phyloP scores from a whole-genome alignment of 148 eudicot genomes.

The Cornus controversa region DNA sequence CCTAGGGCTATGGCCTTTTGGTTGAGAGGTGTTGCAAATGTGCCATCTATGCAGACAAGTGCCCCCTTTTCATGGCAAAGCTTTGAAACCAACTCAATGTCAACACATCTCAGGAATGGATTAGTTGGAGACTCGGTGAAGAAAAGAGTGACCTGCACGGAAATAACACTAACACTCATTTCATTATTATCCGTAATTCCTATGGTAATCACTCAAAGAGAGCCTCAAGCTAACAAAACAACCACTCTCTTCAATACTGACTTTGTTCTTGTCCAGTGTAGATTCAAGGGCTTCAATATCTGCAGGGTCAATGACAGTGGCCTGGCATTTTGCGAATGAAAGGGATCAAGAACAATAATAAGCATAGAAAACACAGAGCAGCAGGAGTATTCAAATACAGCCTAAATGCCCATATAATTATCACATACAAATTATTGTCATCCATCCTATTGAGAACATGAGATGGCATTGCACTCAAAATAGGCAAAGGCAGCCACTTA shows the following conservation, averaged over 20 bases:
- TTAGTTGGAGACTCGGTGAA: conserved; percentile 95
- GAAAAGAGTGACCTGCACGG: conserved; percentile 56
- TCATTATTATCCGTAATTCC: neutral
- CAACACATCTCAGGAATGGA: conserved; percentile 92
- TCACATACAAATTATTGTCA: neutral
- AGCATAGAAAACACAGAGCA: neutral
- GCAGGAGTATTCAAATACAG: neutral
- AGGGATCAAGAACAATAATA: neutral
- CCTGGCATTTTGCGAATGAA: conserved; percentile 40
- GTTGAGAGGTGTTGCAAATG: conserved; percentile 91
- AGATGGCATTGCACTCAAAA: no score
- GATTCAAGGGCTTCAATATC: conserved; percentile 66
- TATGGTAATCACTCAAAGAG: neutral
- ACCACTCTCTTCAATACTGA: conserved; percentile 26
- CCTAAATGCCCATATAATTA: neutral
- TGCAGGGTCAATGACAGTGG: conserved; percentile 87
- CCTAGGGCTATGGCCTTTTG: conserved; percentile 92
- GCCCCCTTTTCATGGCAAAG: conserved; percentile 89
- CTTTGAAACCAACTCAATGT: conserved; percentile 78
- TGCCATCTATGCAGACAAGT: conserved; percentile 83
- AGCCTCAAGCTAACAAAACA: neutral
- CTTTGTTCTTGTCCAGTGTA: conserved; percentile 66
- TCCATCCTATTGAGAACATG: neutral
- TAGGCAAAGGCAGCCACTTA: no score
- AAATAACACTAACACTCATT: conserved; percentile 1